Percentiles rank a stretch among this genome's conserved stretches.
phyloP scores from a whole-genome alignment of 1,284 basidiomycete species.

The Puccinia coronata region DNA sequence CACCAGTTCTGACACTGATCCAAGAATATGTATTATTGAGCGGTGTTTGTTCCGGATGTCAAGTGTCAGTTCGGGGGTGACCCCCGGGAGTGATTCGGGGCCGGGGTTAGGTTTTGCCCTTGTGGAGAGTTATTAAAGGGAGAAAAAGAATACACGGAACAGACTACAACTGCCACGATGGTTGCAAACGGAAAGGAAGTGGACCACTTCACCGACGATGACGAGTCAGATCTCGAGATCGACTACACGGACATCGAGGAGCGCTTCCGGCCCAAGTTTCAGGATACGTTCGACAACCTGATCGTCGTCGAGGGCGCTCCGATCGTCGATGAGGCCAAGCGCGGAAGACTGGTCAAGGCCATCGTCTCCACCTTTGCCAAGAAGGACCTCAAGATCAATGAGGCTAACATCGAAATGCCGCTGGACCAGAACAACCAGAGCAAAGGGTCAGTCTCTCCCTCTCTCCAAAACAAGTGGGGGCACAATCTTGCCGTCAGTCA shows the following conservation, averaged over 20 bases:
- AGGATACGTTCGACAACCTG: slow-evolving; percentile 81
- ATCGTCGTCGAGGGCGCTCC: slow-evolving; percentile 84
- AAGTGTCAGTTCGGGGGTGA: too few species aligned
- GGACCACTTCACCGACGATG: slow-evolving; percentile 61
- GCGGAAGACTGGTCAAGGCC: slow-evolving; percentile 73
- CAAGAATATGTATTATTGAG: too few species aligned
- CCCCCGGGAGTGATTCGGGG: too few species aligned
- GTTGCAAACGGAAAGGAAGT: slow-evolving; percentile 28
- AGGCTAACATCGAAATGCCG: slow-evolving; percentile 75
- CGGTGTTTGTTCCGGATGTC: too few species aligned
- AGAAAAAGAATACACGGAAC: too few species aligned
- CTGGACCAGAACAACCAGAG: slow-evolving; percentile 74
- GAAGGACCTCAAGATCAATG: slow-evolving; percentile 74
- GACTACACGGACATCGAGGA: slow-evolving; percentile 93
- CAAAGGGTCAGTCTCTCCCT: slow-evolving; percentile 72
- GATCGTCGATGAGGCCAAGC: slow-evolving; percentile 77
- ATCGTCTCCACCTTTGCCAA: slow-evolving; percentile 79
- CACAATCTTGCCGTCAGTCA: too few species aligned
- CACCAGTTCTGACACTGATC: too few species aligned
- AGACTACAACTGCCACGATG: not conserved
- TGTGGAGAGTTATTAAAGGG: too few species aligned
- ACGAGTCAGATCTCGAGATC: slow-evolving; percentile 65
- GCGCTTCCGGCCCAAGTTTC: slow-evolving; percentile 79
- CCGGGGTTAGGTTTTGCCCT: too few species aligned
- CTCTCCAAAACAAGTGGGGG: too few species aligned